Base-by-base conservation (phyloP, 352 stramenopile genomes). In the Globisporangium carolinianum region DNA sequence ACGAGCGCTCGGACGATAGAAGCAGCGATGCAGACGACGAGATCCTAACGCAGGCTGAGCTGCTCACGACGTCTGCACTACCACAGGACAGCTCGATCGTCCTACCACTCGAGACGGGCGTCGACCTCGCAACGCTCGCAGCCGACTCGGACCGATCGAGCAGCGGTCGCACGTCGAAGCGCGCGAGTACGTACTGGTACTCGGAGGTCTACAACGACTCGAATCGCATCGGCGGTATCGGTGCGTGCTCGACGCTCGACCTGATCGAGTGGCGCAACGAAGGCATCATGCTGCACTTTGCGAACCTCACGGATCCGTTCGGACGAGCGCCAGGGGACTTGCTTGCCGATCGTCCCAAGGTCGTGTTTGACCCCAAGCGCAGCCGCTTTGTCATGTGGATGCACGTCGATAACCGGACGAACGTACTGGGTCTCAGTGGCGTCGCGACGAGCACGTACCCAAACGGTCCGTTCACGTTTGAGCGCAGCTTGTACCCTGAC, bases 361-460 rank as follows among this genome's bases (percentile, higher is more conserved):
- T 98, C 11, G 55, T 98, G 9, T 97, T 89, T 60, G 98, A 98
- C 66, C 73, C 78, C 18, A 63, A 67, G 4, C 95, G 78, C 6
- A 61, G 75, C 41, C 75, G 89, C 39, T 98, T 96, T 64, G 95
- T 98, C 4, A 98, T 99, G 95, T 99, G 96, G 96, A 95, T 97
- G 77, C 85, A 95, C 48, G 84, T 98, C 12, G 93, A 98, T 66
- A 94, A 97, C 62, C 63, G 53, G 7, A 79, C 65, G 12, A 89
- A 91, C 57, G 81, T 83, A 1, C 85, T 98, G 65, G 95, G 89
- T 32, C 74, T 98, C 50, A 90, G 75, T 5, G 93, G 86, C 10
- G 86, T 98, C 3, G 94, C 95, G 7, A 91, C 79, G 1, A 94
- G 85, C 46, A 58, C 75, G 9, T 97, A 91, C 62, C 87, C 90